Base-by-base conservation (phyloP, 805 yeast genomes). In the Starmerella bombicola region DNA sequence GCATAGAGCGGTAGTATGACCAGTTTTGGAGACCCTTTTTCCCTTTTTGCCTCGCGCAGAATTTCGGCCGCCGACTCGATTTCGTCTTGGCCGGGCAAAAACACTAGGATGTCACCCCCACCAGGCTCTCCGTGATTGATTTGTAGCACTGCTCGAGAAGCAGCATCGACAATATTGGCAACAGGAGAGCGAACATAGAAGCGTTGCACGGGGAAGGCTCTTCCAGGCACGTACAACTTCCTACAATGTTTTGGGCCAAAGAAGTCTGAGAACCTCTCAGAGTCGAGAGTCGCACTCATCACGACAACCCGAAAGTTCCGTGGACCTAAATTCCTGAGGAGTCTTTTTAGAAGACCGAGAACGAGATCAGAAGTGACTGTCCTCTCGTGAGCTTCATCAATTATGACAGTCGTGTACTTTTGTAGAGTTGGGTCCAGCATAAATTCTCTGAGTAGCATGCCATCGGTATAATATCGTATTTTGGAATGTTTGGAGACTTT, bases 371-470 rank as follows among this genome's bases (percentile, higher is more conserved):
- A 85, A 36, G 86, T 63, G 2, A 91, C 80, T 0, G 97, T 88
- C 57, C 98, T 72, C 64, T 91, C 98, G 65, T 91, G 98, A 3
- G 97, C 98, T 65, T 91, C 98, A 67, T 91, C 98, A 37, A 91
- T 76, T 33, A 91, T 68, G 8, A 91, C 70, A 0, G 85, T 78
- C 21, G 79, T 67, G 60, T 88, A 91, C 46, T 72, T 73, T 2
- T 68, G 60, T 28, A 91, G 62, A 9, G 61, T 55, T 2, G 73
- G 71, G 53, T 82, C 83, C 45, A 81, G 61, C 91, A 88, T 80
- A 48, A 86, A 61, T 58, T 91, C 97, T 57, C 98, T 72, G 41
- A 91, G 62, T 17, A 91, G 69, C 97, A 91, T 88, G 76, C 98
- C 98, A 65, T 91, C 98, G 0, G 98, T 91, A 34, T 88, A 64